Evolutionary conservation across 2,329 filamentous ascomycete genomes (phyloP), one percentile per base, ranked within the genome.

Genomic region (Fusarium sp.): DNA sequence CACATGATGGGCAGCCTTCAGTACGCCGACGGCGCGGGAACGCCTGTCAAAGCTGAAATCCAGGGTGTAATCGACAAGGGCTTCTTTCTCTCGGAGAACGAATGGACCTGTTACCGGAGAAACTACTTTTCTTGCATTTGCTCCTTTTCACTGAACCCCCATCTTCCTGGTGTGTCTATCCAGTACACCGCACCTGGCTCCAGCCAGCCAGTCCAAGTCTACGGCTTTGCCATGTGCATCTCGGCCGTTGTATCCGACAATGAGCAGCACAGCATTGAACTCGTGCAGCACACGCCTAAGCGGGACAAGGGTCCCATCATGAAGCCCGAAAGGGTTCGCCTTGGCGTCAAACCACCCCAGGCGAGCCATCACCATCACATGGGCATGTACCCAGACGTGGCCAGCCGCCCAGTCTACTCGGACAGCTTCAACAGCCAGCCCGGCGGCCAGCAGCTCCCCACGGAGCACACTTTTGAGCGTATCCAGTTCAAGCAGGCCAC

Each of bases 401-500:
- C 70, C 68, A 77, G 42, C 62, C 79, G 70, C 69, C 66, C 74
- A 65, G 68, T 70, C 73, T 89, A 88, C 73, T 83, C 87, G 2
- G 85, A 86, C 68, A 79, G 79, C 62, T 84, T 86, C 68, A 73
- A 69, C 29, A 62, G 74, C 31, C 79, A 80, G 34, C 65, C 76
- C 2, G 71, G 76, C 27, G 76, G 81, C 37, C 82, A 85, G 74
- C 80, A 57, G 79, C 83, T 84, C 18, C 85, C 87, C 6, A 88
- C 84, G 8, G 89, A 91, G 74, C 87, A 90, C 72, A 90, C 88
- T 0, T 98, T 97, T 80, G 95, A 98, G 80, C 91, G 95, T 13
- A 96, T 98, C 61, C 95, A 98, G 78, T 98, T 98, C 88, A 97
- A 97, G 82, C 94, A 94, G 74, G 95, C 95, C 1, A 98, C 95